These are phyloP conservation scores for Jaltomata sinuosa DNA, from an alignment of 257 asterid genomes.

Conservation along the genomic window DNA sequence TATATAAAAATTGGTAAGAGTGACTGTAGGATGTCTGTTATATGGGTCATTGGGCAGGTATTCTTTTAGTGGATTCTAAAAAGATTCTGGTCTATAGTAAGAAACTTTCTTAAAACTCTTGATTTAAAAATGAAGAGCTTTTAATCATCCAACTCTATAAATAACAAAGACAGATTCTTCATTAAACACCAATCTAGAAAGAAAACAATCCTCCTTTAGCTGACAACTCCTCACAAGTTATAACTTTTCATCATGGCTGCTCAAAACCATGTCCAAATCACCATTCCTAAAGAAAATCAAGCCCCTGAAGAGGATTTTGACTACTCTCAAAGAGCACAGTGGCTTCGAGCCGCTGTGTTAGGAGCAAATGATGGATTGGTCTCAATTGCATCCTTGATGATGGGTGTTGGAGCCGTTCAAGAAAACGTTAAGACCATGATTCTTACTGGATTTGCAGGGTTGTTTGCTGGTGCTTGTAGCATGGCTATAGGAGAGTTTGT, in stretches of 20 bases:
- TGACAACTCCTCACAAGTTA: neutral
- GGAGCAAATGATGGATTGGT: constrained; percentile 78
- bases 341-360: constrained; percentile 66
- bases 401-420: constrained; percentile 64
- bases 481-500: constrained; percentile 82
- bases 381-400: constrained; percentile 55
- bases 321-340: constrained; percentile 54
- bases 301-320: constrained; percentile 28
- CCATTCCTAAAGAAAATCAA: constrained; percentile 17
- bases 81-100: neutral
- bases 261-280: constrained; percentile 28
- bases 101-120: neutral
- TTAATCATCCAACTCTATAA: constrained; percentile 17
- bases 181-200: neutral
- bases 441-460: constrained; percentile 52
- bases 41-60: neutral
- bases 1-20: neutral
- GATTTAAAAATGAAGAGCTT: neutral
- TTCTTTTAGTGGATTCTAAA: neutral
- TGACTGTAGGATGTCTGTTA: neutral
- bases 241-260: constrained; percentile 27
- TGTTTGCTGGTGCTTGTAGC: constrained; percentile 67
- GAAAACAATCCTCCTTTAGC: neutral
- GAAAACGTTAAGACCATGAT: constrained; percentile 45
- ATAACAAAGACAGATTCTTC: constrained; percentile 8